Conservation (phyloP, 192 early-diverging fungal genomes). For the Pilaira anomala region DNA sequence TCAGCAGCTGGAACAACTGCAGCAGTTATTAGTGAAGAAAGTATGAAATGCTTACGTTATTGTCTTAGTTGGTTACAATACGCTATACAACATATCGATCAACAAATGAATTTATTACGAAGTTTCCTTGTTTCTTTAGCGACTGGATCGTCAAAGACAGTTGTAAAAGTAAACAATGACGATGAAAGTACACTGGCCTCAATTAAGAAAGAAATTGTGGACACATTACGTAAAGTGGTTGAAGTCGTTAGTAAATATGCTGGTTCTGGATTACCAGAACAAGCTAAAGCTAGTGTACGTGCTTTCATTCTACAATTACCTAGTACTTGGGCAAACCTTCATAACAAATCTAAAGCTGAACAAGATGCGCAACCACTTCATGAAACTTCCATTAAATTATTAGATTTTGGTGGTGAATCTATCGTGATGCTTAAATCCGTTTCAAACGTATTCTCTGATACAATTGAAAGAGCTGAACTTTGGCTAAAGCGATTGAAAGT, state of each 20-base stretch:
- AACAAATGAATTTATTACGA: slow-evolving; percentile 63
- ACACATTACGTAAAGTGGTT: slow-evolving; percentile 82
- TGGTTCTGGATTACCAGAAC: slow-evolving; percentile 76
- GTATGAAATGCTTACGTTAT: slow-evolving; percentile 81
- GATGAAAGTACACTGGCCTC: slow-evolving; percentile 38
- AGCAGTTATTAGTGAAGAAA: slow-evolving; percentile 83
- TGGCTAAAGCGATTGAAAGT: slow-evolving; percentile 52
- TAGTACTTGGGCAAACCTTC: slow-evolving; percentile 63
- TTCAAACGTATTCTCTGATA: slow-evolving; percentile 63
- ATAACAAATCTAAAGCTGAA: slow-evolving; percentile 16
- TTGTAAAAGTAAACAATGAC: no score
- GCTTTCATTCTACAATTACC: slow-evolving; percentile 83
- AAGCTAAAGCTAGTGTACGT: slow-evolving; percentile 78
- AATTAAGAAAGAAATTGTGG: slow-evolving; percentile 77
- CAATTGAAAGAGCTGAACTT: slow-evolving; percentile 62
- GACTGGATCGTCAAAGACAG: background rate
- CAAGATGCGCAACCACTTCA: slow-evolving; percentile 22
- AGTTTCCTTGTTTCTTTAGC: slow-evolving; percentile 52
- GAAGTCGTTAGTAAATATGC: slow-evolving; percentile 86
- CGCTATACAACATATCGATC: slow-evolving; percentile 67
- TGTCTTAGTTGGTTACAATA: slow-evolving; percentile 88
- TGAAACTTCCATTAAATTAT: slow-evolving; percentile 40
- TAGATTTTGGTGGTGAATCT: slow-evolving; percentile 71
- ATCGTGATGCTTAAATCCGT: slow-evolving; percentile 65
- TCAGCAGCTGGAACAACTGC: slow-evolving; percentile 62